Base-by-base conservation (phyloP, 2,329 filamentous ascomycete genomes). In the Arthroderma sp. region DNA sequence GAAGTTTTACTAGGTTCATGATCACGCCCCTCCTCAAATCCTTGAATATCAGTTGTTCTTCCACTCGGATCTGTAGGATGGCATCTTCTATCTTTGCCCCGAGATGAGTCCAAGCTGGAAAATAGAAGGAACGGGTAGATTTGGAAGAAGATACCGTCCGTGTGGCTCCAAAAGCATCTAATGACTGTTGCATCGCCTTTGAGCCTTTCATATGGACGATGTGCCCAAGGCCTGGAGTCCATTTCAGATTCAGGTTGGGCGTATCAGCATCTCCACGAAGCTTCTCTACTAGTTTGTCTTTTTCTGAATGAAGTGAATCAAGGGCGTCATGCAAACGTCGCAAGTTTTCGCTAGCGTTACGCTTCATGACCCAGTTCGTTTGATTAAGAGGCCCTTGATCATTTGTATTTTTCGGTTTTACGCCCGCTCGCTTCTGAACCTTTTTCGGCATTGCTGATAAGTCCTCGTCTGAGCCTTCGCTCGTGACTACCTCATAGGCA, bases 151-250 rank as follows among this genome's bases (percentile, higher is more conserved):
- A 83, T 41, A 96, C 73, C 44, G 72, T 77, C n/a, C 66, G 66
- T 22, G 68, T 71, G 49, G 63, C 66, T 39, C 59, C 62, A 42
- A 69, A 53, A 6, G 61, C 59, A 44, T 68, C 62, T 3, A 73
- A 50, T 0, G 62, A 58, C 27, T 61, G 51, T 46, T 69, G 63
- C 4, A 75, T 68, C 55, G 91, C 83, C 60, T 83, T 88, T 38
- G 58, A 58, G 31, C 86, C 86, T 62, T 82, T 91, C 54, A 96
- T 75, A 59, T 96, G 88, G 54, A 84, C 88, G 56, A 94, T 84
- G 60, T 98, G 86, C 6, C 91, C 89, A 1, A 94, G 73, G 9
- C 81, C 82, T 0, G 89, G 83, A 1, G 82, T 86, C 83, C 87
- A 96, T 55, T 82, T 84, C 15, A 98, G 73, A 0, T 79, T 83